These are phyloP conservation scores for Apiotrichum mycotoxinovorans DNA, from an alignment of 1,284 basidiomycete species.

Conservation along the genomic window DNA sequence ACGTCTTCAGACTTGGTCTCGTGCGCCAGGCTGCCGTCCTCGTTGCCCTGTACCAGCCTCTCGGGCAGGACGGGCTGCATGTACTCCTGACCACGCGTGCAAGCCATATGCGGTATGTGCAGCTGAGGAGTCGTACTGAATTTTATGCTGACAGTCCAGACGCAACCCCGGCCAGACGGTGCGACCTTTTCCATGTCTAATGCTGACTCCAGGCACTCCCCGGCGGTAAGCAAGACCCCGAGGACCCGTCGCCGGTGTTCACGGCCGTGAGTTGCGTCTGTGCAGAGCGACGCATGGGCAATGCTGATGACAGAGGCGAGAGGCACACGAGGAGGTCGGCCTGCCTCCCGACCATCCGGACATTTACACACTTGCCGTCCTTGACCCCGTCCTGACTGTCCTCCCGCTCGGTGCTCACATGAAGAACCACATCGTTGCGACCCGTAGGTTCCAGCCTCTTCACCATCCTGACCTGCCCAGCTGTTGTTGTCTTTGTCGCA, in stretches of 20 bases:
- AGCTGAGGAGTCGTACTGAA: neutral
- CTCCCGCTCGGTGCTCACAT: conserved; percentile 55
- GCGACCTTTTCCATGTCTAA: neutral
- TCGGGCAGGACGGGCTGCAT: conserved; percentile 56
- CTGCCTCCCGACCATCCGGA: conserved; percentile 59
- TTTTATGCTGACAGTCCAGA: conserved; percentile 3
- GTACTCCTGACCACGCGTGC: conserved; percentile 80
- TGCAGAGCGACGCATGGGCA: neutral
- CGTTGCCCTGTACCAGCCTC: conserved; percentile 68
- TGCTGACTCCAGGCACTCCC: conserved; percentile 59
- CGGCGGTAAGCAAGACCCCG: conserved; percentile 71
- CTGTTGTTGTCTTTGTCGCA: conserved; percentile 68
- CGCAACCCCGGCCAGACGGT: conserved; percentile 19
- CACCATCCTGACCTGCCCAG: conserved; percentile 53
- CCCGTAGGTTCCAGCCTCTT: conserved; percentile 28
- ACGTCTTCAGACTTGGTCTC: conserved; percentile 38
- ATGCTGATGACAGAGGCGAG: conserved; percentile 58
- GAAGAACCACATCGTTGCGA: conserved; percentile 49
- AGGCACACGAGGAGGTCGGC: conserved; percentile 76
- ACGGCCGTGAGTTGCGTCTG: conserved; percentile 64
- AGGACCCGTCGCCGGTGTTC: conserved; percentile 60
- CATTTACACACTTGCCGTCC: conserved; percentile 61
- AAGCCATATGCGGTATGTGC: conserved; percentile 59
- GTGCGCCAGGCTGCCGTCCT: conserved; percentile 64
- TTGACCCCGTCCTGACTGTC: conserved; percentile 72